These are phyloP conservation scores for Phytopythium aichiense DNA, from an alignment of 352 stramenopile species.

Conservation along the genomic window DNA sequence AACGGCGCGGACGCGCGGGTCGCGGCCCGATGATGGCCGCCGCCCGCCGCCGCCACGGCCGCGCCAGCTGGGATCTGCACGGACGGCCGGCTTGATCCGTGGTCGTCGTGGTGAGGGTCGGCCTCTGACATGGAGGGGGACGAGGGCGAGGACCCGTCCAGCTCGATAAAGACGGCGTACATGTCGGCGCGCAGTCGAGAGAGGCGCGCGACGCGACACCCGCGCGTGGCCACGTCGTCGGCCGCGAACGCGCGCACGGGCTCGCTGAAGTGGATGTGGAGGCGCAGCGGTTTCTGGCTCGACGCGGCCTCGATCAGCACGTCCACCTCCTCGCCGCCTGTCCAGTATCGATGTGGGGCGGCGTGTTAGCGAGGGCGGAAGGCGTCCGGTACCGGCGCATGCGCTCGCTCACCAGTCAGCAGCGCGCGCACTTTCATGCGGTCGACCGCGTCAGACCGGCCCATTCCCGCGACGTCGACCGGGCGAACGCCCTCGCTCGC, in stretches of 20 bases:
- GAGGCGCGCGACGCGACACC: slow-evolving; percentile 31
- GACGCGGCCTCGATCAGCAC: slow-evolving; percentile 14
- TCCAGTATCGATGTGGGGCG: too few relatives aligned
- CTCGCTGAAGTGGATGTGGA: slow-evolving; percentile 77
- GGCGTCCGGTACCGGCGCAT: background rate
- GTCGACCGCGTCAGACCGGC: slow-evolving; percentile 32
- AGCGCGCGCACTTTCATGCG: slow-evolving; percentile 65
- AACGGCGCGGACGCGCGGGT: slow-evolving; percentile 18
- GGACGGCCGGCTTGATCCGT: background rate
- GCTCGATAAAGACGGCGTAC: slow-evolving; percentile 25
- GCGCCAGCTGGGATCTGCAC: slow-evolving; percentile 18
- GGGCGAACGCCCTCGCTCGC: slow-evolving; percentile 37
- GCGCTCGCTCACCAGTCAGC: slow-evolving; percentile 36
- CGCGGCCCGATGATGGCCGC: background rate
- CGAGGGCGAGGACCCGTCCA: background rate
- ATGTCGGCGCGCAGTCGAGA: slow-evolving; percentile 40
- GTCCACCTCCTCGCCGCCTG: slow-evolving; percentile 9
- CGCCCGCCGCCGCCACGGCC: slow-evolving; percentile 9
- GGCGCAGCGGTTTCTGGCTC: slow-evolving; percentile 6
- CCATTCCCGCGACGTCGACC: slow-evolving; percentile 45
- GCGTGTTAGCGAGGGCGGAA: background rate
- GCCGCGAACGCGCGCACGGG: slow-evolving; percentile 53
- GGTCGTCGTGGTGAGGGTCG: background rate
- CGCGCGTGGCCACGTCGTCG: slow-evolving; percentile 37
- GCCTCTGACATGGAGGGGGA: background rate